Percentiles rank a stretch among this genome's conserved stretches.
phyloP scores from a whole-genome alignment of 1,139 yeast genomes.

The Saccharomyces hybrid region DNA sequence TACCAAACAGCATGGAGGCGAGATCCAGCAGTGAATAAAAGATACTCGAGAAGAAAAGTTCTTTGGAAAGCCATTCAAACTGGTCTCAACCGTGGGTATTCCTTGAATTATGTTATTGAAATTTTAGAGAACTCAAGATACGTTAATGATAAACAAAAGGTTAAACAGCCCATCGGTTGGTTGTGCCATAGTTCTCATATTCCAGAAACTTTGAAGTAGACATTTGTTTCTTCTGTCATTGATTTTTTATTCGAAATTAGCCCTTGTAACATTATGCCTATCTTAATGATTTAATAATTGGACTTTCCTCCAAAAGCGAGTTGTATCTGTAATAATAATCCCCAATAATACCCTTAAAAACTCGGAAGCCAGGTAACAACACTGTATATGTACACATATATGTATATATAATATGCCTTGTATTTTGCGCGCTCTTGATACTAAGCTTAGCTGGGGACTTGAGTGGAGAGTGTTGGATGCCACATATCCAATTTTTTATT shows the following conservation, averaged over 20 bases:
- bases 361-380: not conserved
- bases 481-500: not conserved
- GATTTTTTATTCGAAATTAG: not conserved
- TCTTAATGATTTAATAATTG: not conserved
- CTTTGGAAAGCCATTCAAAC: slow-evolving; percentile 37
- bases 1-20: slow-evolving; percentile 38
- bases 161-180: slow-evolving; percentile 39
- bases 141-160: slow-evolving; percentile 30
- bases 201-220: slow-evolving; percentile 23
- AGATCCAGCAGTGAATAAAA: slow-evolving; percentile 36
- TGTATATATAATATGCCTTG: not conserved
- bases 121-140: slow-evolving; percentile 34
- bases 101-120: slow-evolving; percentile 31
- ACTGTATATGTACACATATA: not conserved
- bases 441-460: not conserved
- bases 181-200: slow-evolving; percentile 33
- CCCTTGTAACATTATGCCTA: not conserved
- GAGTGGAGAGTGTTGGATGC: not conserved
- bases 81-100: slow-evolving; percentile 32
- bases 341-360: not conserved
- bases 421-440: not conserved
- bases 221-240: not conserved
- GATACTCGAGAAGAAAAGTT: slow-evolving; percentile 36
- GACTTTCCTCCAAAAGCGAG: not conserved
- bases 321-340: not conserved